Evolutionary conservation across 1,139 yeast genomes (phyloP).

Genomic region (Hansenula sp.): DNA sequence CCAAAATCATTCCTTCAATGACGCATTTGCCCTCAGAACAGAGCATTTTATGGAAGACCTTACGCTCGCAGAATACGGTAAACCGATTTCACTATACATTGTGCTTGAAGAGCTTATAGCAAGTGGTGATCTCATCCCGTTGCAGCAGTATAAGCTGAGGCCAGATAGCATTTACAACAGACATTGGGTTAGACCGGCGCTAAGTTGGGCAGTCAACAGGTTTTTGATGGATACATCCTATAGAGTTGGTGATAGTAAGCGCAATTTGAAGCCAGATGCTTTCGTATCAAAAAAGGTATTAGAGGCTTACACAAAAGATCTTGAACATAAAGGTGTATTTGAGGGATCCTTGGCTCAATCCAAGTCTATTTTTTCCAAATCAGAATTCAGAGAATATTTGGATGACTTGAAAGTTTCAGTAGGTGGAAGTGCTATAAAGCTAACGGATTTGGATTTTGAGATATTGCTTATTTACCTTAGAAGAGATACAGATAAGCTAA

Average conservation of each 20-base stretch:
- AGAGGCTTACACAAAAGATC: conserved; percentile 11
- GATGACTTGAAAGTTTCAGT: conserved; percentile 3
- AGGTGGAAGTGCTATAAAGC: background rate
- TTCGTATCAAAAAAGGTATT: conserved; percentile 15
- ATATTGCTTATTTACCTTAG: conserved; percentile 15
- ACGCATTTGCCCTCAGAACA: conserved; percentile 24
- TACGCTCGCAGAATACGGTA: conserved; percentile 26
- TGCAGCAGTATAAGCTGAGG: conserved; percentile 19
- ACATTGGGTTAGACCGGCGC: conserved; percentile 19
- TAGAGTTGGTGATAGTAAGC: conserved; percentile 14
- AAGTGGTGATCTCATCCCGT: conserved; percentile 25
- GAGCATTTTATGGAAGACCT: conserved; percentile 24
- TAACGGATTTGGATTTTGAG: conserved; percentile 18
- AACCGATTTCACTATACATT: conserved; percentile 31
- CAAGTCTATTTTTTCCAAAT: conserved; percentile 12
- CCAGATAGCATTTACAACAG: conserved; percentile 16
- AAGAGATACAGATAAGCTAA: conserved; percentile 17
- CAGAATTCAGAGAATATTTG: conserved; percentile 10
- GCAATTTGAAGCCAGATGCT: conserved; percentile 13
- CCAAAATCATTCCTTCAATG: conserved; percentile 15
- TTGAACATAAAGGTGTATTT: conserved; percentile 3
- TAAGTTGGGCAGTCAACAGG: conserved; percentile 23
- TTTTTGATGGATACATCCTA: conserved; percentile 21
- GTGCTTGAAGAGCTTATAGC: conserved; percentile 30
- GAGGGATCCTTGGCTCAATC: conserved; percentile 6